Percentiles rank a stretch among this genome's conserved stretches.
Conservation (phyloP, 495 filamentous ascomycete genomes). For the Penicillium chermesinum region DNA sequence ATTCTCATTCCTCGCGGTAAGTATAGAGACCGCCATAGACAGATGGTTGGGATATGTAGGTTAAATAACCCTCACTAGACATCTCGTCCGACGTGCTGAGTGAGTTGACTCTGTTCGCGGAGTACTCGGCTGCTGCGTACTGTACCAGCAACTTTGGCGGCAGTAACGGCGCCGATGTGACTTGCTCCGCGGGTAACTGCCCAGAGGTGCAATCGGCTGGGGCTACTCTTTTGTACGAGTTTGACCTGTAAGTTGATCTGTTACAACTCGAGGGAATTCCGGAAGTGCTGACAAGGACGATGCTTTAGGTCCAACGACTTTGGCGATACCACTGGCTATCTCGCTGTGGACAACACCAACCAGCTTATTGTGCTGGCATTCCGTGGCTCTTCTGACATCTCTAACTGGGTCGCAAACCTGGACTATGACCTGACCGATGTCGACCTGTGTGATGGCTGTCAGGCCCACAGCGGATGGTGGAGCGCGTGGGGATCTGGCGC, state of each 20-base stretch:
- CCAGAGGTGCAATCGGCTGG: constrained; percentile 51
- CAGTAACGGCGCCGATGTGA: constrained; percentile 34
- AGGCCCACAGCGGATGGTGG: constrained; percentile 52
- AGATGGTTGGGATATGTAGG: background rate
- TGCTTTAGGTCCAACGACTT: constrained; percentile 38
- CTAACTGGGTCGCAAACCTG: constrained; percentile 64
- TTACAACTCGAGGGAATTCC: background rate
- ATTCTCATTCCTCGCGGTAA: constrained; percentile 23
- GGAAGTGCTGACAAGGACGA: background rate
- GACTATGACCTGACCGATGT: constrained; percentile 35
- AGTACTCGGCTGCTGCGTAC: constrained; percentile 67
- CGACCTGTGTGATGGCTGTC: constrained; percentile 39
- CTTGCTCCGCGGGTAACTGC: constrained; percentile 57
- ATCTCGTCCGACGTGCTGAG: constrained; percentile 25
- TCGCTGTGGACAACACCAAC: constrained; percentile 61
- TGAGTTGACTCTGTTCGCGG: constrained; percentile 56
- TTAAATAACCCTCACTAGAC: constrained; percentile 11
- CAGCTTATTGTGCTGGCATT: constrained; percentile 62
- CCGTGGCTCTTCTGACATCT: constrained; percentile 57
- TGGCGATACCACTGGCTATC: constrained; percentile 63
- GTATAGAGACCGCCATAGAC: background rate
- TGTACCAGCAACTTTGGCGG: constrained; percentile 53
- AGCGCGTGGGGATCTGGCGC: constrained; percentile 47
- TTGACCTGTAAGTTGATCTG: constrained; percentile 49
- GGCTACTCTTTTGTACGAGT: constrained; percentile 53